Conservation (phyloP, 2,329 filamentous ascomycete species). For the Amylocarpus encephaloides region DNA sequence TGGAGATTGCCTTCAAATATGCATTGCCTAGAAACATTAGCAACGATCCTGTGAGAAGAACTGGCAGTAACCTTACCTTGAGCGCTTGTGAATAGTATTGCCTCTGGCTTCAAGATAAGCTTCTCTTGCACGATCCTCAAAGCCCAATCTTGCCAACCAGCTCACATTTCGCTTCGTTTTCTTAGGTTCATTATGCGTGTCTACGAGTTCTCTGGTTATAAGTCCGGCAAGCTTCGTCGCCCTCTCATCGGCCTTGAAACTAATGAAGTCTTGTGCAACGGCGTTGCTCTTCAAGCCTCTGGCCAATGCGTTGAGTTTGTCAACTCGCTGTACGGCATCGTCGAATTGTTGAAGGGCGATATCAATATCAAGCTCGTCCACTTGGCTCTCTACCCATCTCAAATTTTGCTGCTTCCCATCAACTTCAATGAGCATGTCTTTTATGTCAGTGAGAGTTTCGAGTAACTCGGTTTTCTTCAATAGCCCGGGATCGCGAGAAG, state of each 20-base stretch:
- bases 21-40: conserved; percentile 60
- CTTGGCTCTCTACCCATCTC: conserved; percentile 89
- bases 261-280: conserved; percentile 87
- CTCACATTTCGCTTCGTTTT: conserved; percentile 75
- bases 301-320: conserved; percentile 75
- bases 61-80: conserved; percentile 59
- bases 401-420: conserved; percentile 96
- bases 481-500: conserved; percentile 68
- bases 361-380: conserved; percentile 93
- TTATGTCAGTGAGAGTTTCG: conserved; percentile 69
- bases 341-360: conserved; percentile 89
- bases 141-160: conserved; percentile 82
- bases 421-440: conserved; percentile 88
- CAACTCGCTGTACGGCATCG: conserved; percentile 73
- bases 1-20: conserved; percentile 92
- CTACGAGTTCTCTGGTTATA: conserved; percentile 69
- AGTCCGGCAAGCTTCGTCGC: conserved; percentile 70
- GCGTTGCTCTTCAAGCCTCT: conserved; percentile 77
- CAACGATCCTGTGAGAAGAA: background rate
- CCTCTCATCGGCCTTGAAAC: conserved; percentile 82
- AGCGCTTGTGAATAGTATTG: conserved; percentile 71
- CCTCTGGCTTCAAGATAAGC: conserved; percentile 77
- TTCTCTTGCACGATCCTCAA: conserved; percentile 82
- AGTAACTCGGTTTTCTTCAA: conserved; percentile 75
- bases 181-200: conserved; percentile 68